A percentile compares a stretch with the other conserved stretches of the same genome.
Conservation (phyloP, 106 monocot species). For the Chionographis japonica region DNA sequence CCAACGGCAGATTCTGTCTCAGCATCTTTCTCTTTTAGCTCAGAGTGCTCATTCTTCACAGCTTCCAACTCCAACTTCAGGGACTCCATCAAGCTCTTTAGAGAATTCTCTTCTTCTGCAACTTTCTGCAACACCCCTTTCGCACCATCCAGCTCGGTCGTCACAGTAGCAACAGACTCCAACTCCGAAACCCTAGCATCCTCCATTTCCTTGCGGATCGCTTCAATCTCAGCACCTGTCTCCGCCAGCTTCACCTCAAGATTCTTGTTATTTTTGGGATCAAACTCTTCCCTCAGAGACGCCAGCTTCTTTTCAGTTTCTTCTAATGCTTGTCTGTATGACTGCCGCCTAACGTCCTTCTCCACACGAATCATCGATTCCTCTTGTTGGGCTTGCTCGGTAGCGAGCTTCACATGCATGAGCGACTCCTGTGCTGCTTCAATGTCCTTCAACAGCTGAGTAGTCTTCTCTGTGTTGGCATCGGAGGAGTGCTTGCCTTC, state of each 20-base stretch:
- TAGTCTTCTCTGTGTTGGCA: slow-evolving; percentile 18
- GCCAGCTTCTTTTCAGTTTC: slow-evolving; percentile 20
- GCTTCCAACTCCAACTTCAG: slow-evolving; percentile 31
- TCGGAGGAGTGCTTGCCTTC: slow-evolving; percentile 14
- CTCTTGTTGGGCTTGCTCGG: slow-evolving; percentile 27
- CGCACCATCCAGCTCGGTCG: slow-evolving; percentile 31
- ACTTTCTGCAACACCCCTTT: slow-evolving; percentile 37
- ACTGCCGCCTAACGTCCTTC: slow-evolving; percentile 20
- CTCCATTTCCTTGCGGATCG: slow-evolving; percentile 21
- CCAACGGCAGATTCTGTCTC: slow-evolving; percentile 20
- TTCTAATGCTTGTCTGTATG: slow-evolving; percentile 17
- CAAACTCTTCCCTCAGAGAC: slow-evolving; percentile 26
- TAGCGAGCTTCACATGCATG: slow-evolving; percentile 27
- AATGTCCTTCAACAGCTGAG: slow-evolving; percentile 26
- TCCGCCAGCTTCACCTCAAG: slow-evolving; percentile 29
- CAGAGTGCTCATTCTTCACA: slow-evolving; percentile 28
- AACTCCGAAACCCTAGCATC: slow-evolving; percentile 11
- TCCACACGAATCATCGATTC: slow-evolving; percentile 12
- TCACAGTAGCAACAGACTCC: slow-evolving; percentile 16
- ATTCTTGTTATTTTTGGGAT: slow-evolving; percentile 5
- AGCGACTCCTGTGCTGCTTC: slow-evolving; percentile 21
- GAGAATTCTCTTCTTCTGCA: slow-evolving; percentile 38
- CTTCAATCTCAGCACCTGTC: slow-evolving; percentile 17
- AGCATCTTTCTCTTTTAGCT: slow-evolving; percentile 34
- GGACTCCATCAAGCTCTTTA: slow-evolving; percentile 22